Evolutionary conservation across 768 basidiomycete species (phyloP).

Genomic region (Leucosporidium scottii): DNA sequence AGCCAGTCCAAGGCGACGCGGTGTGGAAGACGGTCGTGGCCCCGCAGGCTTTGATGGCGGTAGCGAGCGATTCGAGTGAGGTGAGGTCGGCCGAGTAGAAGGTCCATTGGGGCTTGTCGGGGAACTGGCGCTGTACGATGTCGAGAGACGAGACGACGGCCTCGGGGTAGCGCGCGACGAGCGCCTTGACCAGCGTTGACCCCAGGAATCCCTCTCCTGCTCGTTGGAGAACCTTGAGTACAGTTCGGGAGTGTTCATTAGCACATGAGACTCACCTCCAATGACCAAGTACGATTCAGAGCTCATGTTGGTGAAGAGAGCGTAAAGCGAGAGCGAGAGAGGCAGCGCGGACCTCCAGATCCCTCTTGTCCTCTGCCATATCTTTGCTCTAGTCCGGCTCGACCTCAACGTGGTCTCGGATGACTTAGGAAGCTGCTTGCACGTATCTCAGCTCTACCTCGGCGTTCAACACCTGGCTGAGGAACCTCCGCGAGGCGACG

Average conservation of each 20-base stretch:
- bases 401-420: too few species aligned
- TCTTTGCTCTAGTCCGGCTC: too few species aligned
- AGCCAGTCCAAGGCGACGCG: slow-evolving; percentile 57
- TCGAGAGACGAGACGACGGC: slow-evolving; percentile 74
- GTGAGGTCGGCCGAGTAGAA: slow-evolving; percentile 89
- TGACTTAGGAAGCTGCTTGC: too few species aligned
- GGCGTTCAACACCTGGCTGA: too few species aligned
- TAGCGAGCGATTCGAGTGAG: slow-evolving; percentile 61
- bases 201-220: slow-evolving; percentile 65
- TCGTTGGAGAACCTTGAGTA: background rate
- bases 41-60: slow-evolving; percentile 66
- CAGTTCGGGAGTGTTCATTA: background rate
- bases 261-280: slow-evolving; percentile 58
- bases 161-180: slow-evolving; percentile 64
- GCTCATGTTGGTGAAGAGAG: background rate
- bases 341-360: background rate
- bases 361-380: too few species aligned
- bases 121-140: slow-evolving; percentile 71
- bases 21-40: slow-evolving; percentile 91
- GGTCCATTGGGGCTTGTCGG: slow-evolving; percentile 38
- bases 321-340: background rate
- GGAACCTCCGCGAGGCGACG: too few species aligned
- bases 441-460: too few species aligned
- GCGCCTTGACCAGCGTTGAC: slow-evolving; percentile 78
- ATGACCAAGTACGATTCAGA: slow-evolving; percentile 77